phyloP scores from a whole-genome alignment of 805 yeast species.

The Osmozyma mogii region DNA sequence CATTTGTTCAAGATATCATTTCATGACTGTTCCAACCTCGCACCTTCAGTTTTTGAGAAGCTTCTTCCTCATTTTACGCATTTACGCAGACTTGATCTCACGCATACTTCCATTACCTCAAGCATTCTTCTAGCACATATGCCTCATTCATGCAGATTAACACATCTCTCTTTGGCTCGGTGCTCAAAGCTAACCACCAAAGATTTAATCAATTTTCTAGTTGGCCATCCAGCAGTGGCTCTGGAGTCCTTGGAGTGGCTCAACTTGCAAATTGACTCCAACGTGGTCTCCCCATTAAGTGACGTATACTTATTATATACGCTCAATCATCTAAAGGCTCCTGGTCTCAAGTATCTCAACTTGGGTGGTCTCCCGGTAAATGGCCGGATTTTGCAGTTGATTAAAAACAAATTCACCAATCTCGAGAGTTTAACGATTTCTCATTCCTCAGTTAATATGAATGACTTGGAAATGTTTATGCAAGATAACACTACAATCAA shows the following conservation, averaged over 20 bases:
- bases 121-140: slow-evolving; percentile 44
- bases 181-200: slow-evolving; percentile 61
- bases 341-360: slow-evolving; percentile 44
- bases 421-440: slow-evolving; percentile 38
- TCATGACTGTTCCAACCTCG: slow-evolving; percentile 81
- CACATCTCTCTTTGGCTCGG: slow-evolving; percentile 61
- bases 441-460: slow-evolving; percentile 28
- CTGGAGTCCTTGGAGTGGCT: slow-evolving; percentile 53
- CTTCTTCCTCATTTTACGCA: slow-evolving; percentile 50
- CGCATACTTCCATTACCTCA: slow-evolving; percentile 72
- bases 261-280: slow-evolving; percentile 54
- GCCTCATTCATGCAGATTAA: slow-evolving; percentile 50
- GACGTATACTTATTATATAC: slow-evolving; percentile 41
- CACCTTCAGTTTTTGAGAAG: slow-evolving; percentile 46
- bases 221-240: slow-evolving; percentile 59
- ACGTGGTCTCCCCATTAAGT: slow-evolving; percentile 51
- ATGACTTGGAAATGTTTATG: slow-evolving; percentile 30
- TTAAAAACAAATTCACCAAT: slow-evolving; percentile 30
- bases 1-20: slow-evolving; percentile 50
- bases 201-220: slow-evolving; percentile 60
- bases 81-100: slow-evolving; percentile 64
- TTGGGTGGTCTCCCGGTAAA: slow-evolving; percentile 60
- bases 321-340: slow-evolving; percentile 36
- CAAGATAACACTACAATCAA: slow-evolving; percentile 26
- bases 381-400: slow-evolving; percentile 26